Base-by-base conservation (phyloP, 2,329 filamentous ascomycete species). In the Apiospora koreana region DNA sequence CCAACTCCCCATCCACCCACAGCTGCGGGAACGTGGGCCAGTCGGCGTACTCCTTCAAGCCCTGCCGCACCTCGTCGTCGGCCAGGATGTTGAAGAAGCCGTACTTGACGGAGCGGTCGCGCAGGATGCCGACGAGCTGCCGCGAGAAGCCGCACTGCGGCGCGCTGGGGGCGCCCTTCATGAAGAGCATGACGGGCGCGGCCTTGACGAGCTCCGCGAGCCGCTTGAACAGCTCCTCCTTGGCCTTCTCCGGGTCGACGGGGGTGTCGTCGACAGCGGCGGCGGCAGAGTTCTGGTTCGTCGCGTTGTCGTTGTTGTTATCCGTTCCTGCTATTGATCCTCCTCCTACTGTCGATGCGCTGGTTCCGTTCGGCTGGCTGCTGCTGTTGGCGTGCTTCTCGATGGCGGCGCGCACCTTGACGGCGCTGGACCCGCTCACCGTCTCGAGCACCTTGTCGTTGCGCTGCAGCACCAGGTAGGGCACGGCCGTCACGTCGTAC, bases 21-120 rank as follows among this genome's bases (percentile, higher is more conserved):
- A 99, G 84, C 82, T 99, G 96, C 25, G 96, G 96, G 82, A 94
- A 99, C 0, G 96, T 99, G 12, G 96, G 96, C 96, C 96, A 99
- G 73, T 98, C 96, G n/a, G 94, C 94, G 80, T 91, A 98, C 83
- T 96, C 94, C 87, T 99, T 99, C 78, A 99, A 84, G 0, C 96
- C 96, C 83, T 98, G 95, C 72, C 96, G 89, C 65, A 99, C 96
- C 81, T 98, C 95, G 78, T 99, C 95, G 80, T 99, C 96, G 73
- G 96, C 96, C 76, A 99, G 83, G 74, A 99, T 99, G 80, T 99
- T 98, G 86, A 99, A 99, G 86, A 99, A 99, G 25, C 96, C 96
- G 81, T 98, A 99, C 80, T 97, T 94, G 72, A 99, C 93, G 67
- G 92, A 92, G 79, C 94, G 92, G 83, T 98, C 95, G 68, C 96